Evolutionary conservation across 2,329 filamentous ascomycete genomes (phyloP), one percentile per base, ranked within the genome.

Genomic region (Penicillium sp.): DNA sequence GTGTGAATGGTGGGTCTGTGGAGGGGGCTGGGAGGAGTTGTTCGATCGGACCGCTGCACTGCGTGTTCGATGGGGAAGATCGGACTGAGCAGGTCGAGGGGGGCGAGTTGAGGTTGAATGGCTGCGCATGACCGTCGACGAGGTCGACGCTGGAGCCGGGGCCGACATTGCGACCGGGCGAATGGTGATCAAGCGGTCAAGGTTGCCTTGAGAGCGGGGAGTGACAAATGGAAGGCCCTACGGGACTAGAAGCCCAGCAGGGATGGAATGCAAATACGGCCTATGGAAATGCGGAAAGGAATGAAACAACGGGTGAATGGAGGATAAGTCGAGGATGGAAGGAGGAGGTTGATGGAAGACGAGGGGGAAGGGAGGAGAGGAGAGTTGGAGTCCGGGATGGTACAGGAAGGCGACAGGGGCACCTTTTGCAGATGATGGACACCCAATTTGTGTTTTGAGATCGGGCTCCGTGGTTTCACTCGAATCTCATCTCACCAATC

Each of bases 121-220:
- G 58, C 72, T 79, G 62, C 77, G 77, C 55, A 73, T 71, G 52
- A 80, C 65, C 44, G 74, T 64, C 18, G 76, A 68, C 53, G 73
- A 65, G 53, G 72, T 71, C 55, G 74, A 71, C 44, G 70, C 68
- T 39, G 66, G 62, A 49, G 77, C 72, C 55, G 77, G 69, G 47
- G 75, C 68, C 58, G 73, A 73, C 73, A 75, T 75, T 55, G 60
- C 61, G 60, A 59, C 55, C 44, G 42, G 37, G 29, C 29, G 27
- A 18, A 27, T 29, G 45, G 40, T 42, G 44, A 32, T 49, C 42
- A 35, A 52, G 49, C 47, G 50, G 49, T 59, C 51, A 57, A 54
- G 48, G 15, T 23, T 37, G 33, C 18, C 18, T 37, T 15, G 31
- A 38, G 28, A 44, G 46, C 40, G 46, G 50, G 49, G 44, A 40